phyloP scores from a whole-genome alignment of 352 stramenopile species.

The Globisporangium cylindrosporum region DNA sequence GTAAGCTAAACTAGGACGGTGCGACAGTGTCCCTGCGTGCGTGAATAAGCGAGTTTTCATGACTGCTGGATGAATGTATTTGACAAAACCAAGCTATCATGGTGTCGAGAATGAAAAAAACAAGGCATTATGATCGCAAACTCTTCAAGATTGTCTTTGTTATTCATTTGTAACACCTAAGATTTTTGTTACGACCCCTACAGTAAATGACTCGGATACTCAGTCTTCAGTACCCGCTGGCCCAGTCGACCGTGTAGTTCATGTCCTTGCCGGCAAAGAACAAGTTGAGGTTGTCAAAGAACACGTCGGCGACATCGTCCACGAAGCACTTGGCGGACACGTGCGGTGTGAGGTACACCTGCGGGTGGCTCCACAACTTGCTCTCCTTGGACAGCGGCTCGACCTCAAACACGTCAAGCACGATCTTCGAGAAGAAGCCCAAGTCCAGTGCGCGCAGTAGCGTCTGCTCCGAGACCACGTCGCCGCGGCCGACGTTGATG shows the following conservation, averaged over 20 bases:
- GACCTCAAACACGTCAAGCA: constrained; percentile 61
- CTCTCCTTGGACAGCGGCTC: constrained; percentile 50
- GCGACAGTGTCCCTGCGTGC: neutral
- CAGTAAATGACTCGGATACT: neutral
- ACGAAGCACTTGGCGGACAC: constrained; percentile 73
- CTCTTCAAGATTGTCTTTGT: neutral
- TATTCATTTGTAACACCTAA: neutral
- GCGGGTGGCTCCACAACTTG: constrained; percentile 58
- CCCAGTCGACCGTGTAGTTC: constrained; percentile 51
- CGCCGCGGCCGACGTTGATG: constrained; percentile 85
- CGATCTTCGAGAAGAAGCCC: constrained; percentile 51
- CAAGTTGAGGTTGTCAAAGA: constrained; percentile 55
- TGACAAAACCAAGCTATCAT: neutral
- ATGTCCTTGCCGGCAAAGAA: constrained; percentile 38
- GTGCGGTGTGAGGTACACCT: constrained; percentile 79
- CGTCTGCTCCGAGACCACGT: constrained; percentile 67
- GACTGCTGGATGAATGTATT: neutral
- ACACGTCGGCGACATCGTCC: constrained; percentile 77
- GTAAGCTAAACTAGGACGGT: constrained; percentile 31
- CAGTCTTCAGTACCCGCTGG: constrained; percentile 37
- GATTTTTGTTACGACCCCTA: neutral
- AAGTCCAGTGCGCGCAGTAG: constrained; percentile 71
- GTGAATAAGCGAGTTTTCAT: neutral
- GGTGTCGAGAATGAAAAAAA: neutral
- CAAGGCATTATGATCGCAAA: neutral